A percentile compares a stretch with the other conserved stretches of the same genome.
phyloP scores from a whole-genome alignment of 208 protist species.

The Trypanosoma conorhini region DNA sequence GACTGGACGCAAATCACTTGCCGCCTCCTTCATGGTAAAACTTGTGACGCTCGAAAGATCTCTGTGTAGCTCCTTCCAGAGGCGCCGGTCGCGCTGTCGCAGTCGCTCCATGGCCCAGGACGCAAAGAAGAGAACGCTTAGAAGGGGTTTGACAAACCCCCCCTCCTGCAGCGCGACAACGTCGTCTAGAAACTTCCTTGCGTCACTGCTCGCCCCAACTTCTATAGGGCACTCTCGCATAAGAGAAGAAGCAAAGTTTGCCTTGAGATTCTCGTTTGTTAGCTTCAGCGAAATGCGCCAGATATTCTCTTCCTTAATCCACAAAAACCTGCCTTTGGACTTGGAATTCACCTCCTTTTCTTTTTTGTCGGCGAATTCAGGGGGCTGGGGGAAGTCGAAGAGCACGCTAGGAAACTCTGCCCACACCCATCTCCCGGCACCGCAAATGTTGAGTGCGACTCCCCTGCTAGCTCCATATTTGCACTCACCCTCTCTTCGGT shows the following conservation, averaged over 20 bases:
- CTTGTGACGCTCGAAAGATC: slow-evolving; percentile 15
- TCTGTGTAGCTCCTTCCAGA: slow-evolving; percentile 27
- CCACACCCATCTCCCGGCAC: neutral
- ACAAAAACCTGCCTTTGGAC: slow-evolving; percentile 3
- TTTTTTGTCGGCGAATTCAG: neutral
- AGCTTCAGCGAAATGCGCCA: slow-evolving; percentile 11
- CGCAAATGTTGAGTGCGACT: neutral
- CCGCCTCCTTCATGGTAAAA: neutral
- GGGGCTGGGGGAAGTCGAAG: slow-evolving; percentile 4
- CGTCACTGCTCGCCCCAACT: neutral
- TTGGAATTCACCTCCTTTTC: neutral
- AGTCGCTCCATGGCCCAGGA: slow-evolving; percentile 29
- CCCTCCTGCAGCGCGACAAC: neutral
- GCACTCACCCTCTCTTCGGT: neutral
- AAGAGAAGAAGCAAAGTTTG: neutral
- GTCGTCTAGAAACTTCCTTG: neutral
- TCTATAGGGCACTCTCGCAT: neutral
- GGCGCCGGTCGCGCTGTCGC: neutral
- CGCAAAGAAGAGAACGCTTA: slow-evolving; percentile 31
- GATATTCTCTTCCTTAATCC: slow-evolving; percentile 32
- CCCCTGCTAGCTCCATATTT: neutral
- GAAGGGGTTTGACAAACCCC: slow-evolving; percentile 25
- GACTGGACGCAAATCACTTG: neutral
- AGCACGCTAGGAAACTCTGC: neutral
- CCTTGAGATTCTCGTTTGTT: slow-evolving; percentile 12